Percentiles rank a stretch among this genome's conserved stretches.
Conservation (phyloP, 129 eudicot species). For the Sambucus nigra region DNA sequence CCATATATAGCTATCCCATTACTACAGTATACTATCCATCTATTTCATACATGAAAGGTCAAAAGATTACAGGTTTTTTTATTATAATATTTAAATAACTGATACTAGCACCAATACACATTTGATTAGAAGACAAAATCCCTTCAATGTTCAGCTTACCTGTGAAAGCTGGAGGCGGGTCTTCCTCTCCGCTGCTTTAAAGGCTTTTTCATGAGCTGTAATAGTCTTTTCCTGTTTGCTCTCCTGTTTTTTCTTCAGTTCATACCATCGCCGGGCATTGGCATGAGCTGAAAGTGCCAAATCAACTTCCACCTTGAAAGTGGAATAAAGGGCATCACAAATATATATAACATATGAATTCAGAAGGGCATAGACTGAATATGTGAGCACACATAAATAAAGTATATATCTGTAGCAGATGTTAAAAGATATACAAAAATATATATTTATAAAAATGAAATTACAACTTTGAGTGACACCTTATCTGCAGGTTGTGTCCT, state of each 20-base stretch:
- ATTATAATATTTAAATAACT: not conserved
- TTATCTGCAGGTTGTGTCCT: conserved; percentile 87
- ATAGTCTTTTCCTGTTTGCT: conserved; percentile 94
- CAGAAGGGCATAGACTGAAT: not conserved
- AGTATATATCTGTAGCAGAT: not conserved
- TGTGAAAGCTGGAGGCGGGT: conserved; percentile 84
- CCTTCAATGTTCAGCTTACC: conserved; percentile 36
- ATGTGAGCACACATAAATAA: not conserved
- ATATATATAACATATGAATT: not conserved
- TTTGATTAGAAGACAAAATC: not conserved
- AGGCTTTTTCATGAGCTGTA: conserved; percentile 94
- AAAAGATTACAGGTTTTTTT: not conserved
- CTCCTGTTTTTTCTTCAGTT: conserved; percentile 91
- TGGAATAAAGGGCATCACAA: not conserved
- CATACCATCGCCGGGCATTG: conserved; percentile 95
- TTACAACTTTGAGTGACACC: conserved; percentile 30
- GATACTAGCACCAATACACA: not conserved
- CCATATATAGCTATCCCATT: not conserved
- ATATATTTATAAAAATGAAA: not conserved
- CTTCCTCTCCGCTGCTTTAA: conserved; percentile 98
- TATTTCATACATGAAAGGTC: not conserved
- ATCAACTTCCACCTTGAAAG: conserved; percentile 82
- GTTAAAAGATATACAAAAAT: too few relatives aligned
- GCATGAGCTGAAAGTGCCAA: conserved; percentile 93
- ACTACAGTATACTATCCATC: not conserved